A percentile compares a stretch with the other conserved stretches of the same genome.
These are phyloP conservation scores for Lactarius sp. DNA, from an alignment of 768 basidiomycete species.

Conservation along the genomic window DNA sequence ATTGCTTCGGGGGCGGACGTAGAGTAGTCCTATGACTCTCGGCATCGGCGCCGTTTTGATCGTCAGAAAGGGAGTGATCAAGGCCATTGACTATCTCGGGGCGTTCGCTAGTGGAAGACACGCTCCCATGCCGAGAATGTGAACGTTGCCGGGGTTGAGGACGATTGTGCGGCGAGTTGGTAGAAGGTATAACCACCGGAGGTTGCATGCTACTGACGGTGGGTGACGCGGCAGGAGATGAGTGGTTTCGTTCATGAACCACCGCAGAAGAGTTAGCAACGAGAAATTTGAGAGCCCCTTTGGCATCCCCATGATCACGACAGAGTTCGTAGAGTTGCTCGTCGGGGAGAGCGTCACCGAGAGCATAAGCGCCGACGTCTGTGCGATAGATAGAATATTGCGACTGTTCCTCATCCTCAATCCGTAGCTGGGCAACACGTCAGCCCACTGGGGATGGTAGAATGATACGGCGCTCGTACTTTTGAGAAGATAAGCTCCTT, in stretches of 20 bases:
- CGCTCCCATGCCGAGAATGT: conserved; percentile 57
- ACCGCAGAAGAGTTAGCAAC: conserved; percentile 61
- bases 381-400: conserved; percentile 82
- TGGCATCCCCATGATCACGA: conserved; percentile 64
- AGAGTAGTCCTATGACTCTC: conserved; percentile 41
- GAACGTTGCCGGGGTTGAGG: conserved; percentile 33
- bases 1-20: conserved; percentile 38
- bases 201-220: conserved; percentile 48
- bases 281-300: conserved; percentile 79
- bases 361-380: conserved; percentile 73
- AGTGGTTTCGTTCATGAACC: conserved; percentile 48
- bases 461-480: conserved; percentile 38
- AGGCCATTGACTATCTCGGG: conserved; percentile 56
- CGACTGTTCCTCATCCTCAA: conserved; percentile 77
- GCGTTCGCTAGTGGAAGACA: conserved; percentile 66
- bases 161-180: conserved; percentile 41
- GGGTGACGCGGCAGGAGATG: conserved; percentile 34
- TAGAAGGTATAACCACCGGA: conserved; percentile 45
- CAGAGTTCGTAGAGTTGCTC: conserved; percentile 71
- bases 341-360: conserved; percentile 66
- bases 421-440: conserved; percentile 51
- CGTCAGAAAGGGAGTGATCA: conserved; percentile 55
- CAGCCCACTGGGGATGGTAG: conserved; percentile 6
- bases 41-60: conserved; percentile 56
- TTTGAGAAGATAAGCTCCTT: conserved; percentile 78